These are phyloP conservation scores for Wallacemonas sp. DNA, from an alignment of 208 protist genomes.

Conservation along the genomic window DNA sequence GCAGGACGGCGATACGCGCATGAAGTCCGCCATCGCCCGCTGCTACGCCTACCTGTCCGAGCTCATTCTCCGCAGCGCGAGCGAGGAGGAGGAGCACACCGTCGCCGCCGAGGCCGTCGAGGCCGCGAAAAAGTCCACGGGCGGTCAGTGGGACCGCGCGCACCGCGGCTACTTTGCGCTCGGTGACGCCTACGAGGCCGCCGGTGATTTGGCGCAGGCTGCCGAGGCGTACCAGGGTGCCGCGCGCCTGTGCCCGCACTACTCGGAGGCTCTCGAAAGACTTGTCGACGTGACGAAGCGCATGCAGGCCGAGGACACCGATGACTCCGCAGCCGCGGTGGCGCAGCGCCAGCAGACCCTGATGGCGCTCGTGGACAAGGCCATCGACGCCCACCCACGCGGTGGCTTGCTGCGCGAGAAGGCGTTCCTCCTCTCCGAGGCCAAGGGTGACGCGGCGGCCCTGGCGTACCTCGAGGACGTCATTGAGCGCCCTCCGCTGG, in stretches of 20 bases:
- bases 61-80: constrained; percentile 49
- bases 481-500: constrained; percentile 72
- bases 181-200: constrained; percentile 56
- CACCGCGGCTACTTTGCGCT: constrained; percentile 59
- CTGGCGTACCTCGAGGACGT: constrained; percentile 68
- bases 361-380: constrained; percentile 50
- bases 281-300: constrained; percentile 54
- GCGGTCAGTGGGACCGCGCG: constrained; percentile 70
- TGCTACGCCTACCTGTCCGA: constrained; percentile 74
- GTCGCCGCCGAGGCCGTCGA: constrained; percentile 45
- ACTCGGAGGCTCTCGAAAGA: constrained; percentile 64
- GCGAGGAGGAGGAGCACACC: constrained; percentile 15
- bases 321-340: constrained; percentile 15
- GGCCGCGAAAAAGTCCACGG: constrained; percentile 48
- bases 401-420: constrained; percentile 81
- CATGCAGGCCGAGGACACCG: constrained; percentile 25
- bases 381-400: constrained; percentile 79
- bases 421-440: constrained; percentile 85
- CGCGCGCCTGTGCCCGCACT: constrained; percentile 54
- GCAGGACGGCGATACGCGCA: constrained; percentile 33
- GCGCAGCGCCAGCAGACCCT: constrained; percentile 23
- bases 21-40: constrained; percentile 57
- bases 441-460: constrained; percentile 69
- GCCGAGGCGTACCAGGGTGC: constrained; percentile 55
- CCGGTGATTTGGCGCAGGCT: constrained; percentile 53